Conservation (phyloP, 805 yeast genomes). For the Barnettozyma siamensis region DNA sequence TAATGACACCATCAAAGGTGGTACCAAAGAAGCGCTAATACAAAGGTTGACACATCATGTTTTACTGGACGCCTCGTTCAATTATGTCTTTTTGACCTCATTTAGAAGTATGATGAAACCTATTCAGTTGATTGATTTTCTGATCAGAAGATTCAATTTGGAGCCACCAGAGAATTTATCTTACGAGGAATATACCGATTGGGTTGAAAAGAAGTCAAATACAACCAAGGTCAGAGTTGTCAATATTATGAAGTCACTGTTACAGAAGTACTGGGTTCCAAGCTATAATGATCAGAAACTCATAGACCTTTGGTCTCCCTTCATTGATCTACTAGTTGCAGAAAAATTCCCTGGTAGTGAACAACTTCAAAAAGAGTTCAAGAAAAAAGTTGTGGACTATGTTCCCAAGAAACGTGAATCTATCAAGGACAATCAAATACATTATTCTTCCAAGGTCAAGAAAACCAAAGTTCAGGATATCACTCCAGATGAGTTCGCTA, state of each 20-base stretch:
- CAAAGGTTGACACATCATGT: constrained; percentile 78
- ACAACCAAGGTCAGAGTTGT: constrained; percentile 65
- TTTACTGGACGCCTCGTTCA: constrained; percentile 54
- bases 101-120: constrained; percentile 72
- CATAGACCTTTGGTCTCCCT: constrained; percentile 30
- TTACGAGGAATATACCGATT: constrained; percentile 70
- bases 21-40: constrained; percentile 69
- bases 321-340: constrained; percentile 33
- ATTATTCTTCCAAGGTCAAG: constrained; percentile 22
- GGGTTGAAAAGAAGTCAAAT: constrained; percentile 67
- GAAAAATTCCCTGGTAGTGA: constrained; percentile 41
- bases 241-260: constrained; percentile 57
- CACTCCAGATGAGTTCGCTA: constrained; percentile 70
- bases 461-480: constrained; percentile 55
- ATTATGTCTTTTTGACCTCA: constrained; percentile 64
- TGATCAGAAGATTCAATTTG: constrained; percentile 60
- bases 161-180: constrained; percentile 86
- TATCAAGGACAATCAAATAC: background rate
- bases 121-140: constrained; percentile 48
- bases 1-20: constrained; percentile 75
- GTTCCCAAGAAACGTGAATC: constrained; percentile 2
- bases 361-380: constrained; percentile 33
- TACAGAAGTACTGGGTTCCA: constrained; percentile 66
- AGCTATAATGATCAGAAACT: constrained; percentile 47
- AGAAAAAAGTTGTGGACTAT: constrained; percentile 26